phyloP scores from a whole-genome alignment of 2,329 filamentous ascomycete species.

The Colletotrichum echinochloae region DNA sequence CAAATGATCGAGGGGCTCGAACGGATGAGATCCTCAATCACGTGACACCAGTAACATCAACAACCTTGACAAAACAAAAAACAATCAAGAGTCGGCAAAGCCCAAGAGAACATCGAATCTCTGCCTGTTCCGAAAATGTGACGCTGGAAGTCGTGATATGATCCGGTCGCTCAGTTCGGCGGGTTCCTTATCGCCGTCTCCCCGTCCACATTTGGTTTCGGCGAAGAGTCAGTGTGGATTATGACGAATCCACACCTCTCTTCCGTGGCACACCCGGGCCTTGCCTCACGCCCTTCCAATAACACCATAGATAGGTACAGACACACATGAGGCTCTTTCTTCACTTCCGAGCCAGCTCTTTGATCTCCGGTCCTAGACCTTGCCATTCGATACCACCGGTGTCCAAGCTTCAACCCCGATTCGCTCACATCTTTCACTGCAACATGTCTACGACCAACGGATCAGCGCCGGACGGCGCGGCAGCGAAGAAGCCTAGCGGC shows the following conservation, averaged over 20 bases:
- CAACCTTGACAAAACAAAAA: no score
- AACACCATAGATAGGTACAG: neutral
- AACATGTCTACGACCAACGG: slow-evolving; percentile 26
- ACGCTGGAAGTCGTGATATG: no score
- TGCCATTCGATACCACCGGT: neutral
- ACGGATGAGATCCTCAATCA: neutral
- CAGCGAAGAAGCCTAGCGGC: slow-evolving; percentile 48
- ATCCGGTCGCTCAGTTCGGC: neutral
- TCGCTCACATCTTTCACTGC: neutral
- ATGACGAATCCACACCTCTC: slow-evolving; percentile 22
- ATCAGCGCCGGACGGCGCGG: slow-evolving; percentile 41
- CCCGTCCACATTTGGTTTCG: slow-evolving; percentile 8
- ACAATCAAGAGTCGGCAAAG: no score
- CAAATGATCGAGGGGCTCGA: neutral
- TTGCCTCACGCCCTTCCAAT: neutral
- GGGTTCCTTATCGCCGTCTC: slow-evolving; percentile 2
- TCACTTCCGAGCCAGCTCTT: neutral
- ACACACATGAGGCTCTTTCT: slow-evolving; percentile 19
- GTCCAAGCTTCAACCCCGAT: neutral
- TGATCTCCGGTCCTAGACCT: neutral
- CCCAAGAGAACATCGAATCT: no score
- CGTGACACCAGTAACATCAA: neutral
- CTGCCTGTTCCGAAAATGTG: neutral
- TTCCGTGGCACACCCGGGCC: neutral
- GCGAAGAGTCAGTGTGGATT: slow-evolving; percentile 36